A percentile compares a stretch with the other conserved stretches of the same genome.
phyloP scores from a whole-genome alignment of 2,329 filamentous ascomycete species.

The Neopestalotiopsis rosae region DNA sequence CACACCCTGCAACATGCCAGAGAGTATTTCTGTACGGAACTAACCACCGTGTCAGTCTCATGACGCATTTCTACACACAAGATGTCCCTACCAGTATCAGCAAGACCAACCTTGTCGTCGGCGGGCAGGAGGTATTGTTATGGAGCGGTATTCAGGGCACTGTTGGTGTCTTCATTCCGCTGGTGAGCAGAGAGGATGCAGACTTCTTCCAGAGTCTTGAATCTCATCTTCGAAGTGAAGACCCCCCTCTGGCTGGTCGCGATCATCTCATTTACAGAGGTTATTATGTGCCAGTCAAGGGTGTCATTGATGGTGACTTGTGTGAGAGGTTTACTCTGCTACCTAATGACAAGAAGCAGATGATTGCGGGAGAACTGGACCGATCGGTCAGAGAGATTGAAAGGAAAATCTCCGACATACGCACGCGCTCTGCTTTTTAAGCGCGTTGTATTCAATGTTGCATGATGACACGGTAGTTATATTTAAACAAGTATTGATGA shows the following conservation, averaged over 20 bases:
- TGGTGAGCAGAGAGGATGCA: conserved; percentile 88
- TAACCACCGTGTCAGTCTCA: conserved; percentile 80
- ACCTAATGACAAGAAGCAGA: conserved; percentile 87
- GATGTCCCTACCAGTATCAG: conserved; percentile 91
- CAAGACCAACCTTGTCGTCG: conserved; percentile 88
- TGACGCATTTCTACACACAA: conserved; percentile 88
- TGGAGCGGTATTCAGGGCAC: conserved; percentile 97
- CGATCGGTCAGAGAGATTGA: conserved; percentile 92
- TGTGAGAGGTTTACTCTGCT: conserved; percentile 90
- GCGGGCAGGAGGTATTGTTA: conserved; percentile 87
- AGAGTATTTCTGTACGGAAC: conserved; percentile 88
- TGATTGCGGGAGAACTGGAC: conserved; percentile 93
- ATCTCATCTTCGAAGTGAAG: conserved; percentile 83
- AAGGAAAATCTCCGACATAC: conserved; percentile 83
- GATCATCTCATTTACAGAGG: conserved; percentile 96
- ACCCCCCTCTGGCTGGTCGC: conserved; percentile 85
- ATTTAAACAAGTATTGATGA: conserved; percentile 6
- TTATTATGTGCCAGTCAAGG: conserved; percentile 96
- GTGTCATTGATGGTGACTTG: conserved; percentile 94
- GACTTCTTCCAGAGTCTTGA: conserved; percentile 98
- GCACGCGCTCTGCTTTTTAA: conserved; percentile 65
- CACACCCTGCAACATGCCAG: conserved; percentile 91
- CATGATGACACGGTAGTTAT: conserved; percentile 8
- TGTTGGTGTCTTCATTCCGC: conserved; percentile 90
- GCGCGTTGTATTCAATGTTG: conserved; percentile 23